phyloP scores from a whole-genome alignment of 208 protist genomes.

The Kentomonas sorsogonicus region DNA sequence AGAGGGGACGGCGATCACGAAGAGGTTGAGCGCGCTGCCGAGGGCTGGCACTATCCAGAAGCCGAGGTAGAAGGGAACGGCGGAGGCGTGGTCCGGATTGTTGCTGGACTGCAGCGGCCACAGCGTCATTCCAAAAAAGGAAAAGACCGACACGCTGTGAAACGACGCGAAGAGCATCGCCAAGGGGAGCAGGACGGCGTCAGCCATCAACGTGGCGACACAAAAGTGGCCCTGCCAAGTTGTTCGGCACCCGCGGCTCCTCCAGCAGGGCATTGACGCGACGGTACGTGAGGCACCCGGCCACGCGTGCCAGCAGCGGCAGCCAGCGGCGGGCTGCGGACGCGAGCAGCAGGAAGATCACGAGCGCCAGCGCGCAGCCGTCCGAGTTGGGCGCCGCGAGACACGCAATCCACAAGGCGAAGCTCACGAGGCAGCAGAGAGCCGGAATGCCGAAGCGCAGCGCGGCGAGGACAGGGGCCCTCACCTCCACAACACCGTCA shows the following conservation, averaged over 20 bases:
- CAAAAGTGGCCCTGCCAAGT: conserved; percentile 8
- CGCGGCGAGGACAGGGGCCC: too few species aligned
- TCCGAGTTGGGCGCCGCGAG: not conserved
- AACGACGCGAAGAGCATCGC: conserved; percentile 13
- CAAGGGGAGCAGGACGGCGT: conserved; percentile 23
- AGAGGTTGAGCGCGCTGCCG: not conserved
- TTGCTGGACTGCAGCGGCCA: not conserved
- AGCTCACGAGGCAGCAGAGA: not conserved
- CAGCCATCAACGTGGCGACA: conserved; percentile 14
- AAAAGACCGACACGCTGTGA: conserved; percentile 7
- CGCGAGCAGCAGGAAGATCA: conserved; percentile 8
- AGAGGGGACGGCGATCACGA: conserved; percentile 11
- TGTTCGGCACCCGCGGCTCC: not conserved
- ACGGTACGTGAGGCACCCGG: conserved; percentile 20
- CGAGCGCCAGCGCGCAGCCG: not conserved
- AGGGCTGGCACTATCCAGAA: conserved; percentile 9
- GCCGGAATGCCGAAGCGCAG: too few species aligned
- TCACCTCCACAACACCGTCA: too few species aligned
- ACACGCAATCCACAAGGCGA: not conserved
- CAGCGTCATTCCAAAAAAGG: conserved; percentile 8
- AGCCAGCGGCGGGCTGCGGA: conserved; percentile 14
- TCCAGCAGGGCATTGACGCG: conserved; percentile 8
- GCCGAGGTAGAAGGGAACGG: too few species aligned
- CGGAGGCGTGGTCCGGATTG: too few species aligned
- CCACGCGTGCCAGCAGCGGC: conserved; percentile 17